Evolutionary conservation across 2,329 filamentous ascomycete species (phyloP), one percentile per base, ranked within the genome.

Genomic region (Fulvia fulva): DNA sequence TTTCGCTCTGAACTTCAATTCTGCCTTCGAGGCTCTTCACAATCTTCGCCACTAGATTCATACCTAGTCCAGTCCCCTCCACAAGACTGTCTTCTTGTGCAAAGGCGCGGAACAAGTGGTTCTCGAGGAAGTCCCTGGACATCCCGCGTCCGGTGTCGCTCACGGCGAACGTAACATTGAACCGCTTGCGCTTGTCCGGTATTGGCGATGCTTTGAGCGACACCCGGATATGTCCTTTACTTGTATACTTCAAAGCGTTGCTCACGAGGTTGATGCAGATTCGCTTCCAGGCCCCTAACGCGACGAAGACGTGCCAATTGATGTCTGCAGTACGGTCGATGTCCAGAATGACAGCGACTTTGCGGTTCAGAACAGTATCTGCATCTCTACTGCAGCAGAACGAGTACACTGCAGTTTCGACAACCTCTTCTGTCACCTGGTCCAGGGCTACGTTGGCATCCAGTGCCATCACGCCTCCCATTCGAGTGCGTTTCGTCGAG

Each of bases 111-210:
- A 86, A 90, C 0, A 89, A 72, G 14, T 81, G 78, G 16, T 83
- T 80, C 26, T 80, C 77, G 4, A 89, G 71, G 61, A 85, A 90
- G 7, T 87, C 83, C 12, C 81, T 76, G 0, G 81, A 81, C 52
- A 90, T 90, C 1, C 87, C 87, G 34, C 78, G 79, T 0, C 87
- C 87, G 0, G 85, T 87, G 63, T 90, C 87, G 0, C 76, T 75
- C 0, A 90, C 81, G 9, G 59, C 61, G 23, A 69, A 61, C 0
- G 60, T 62, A 12, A 64, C 68, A 45, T 66, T 65, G 54, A 65
- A 66, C 1, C 56, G 57, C 45, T 60, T 64, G 14, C 55, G 53
- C 53, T 62, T 65, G 11, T 65, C 61, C 4, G 62, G 55, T 5
- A 65, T 55, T 14, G 61, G 62, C 14, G 26, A 53, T 57, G 63